phyloP scores from a whole-genome alignment of 73 alveolate species.

The Paramecium primaurelia region DNA sequence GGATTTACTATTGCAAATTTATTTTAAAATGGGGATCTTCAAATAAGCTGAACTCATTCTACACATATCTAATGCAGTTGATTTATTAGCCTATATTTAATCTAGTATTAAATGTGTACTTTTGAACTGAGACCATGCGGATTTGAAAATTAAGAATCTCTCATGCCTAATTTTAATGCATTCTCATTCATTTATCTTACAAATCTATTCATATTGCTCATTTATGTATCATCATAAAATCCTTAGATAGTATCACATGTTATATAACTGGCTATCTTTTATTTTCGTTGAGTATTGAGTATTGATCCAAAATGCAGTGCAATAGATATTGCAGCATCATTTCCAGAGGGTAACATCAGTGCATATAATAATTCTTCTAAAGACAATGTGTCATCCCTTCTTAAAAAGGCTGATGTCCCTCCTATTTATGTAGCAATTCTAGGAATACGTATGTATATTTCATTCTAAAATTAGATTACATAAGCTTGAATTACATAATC shows the following conservation, averaged over 20 bases:
- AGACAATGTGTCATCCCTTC: conserved; percentile 57
- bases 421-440: conserved; percentile 66
- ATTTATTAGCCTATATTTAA: conserved; percentile 41
- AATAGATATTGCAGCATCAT: conserved; percentile 70
- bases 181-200: conserved; percentile 62
- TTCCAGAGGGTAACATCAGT: conserved; percentile 73
- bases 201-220: conserved; percentile 37
- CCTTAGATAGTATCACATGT: conserved; percentile 7
- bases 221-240: neutral
- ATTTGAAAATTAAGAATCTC: conserved; percentile 61
- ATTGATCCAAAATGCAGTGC: conserved; percentile 64
- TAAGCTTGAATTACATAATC: conserved; percentile 33
- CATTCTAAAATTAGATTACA: conserved; percentile 52
- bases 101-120: neutral
- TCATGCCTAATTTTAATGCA: conserved; percentile 54
- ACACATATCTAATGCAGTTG: conserved; percentile 61
- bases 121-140: conserved; percentile 68
- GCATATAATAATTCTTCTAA: conserved; percentile 71
- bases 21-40: conserved; percentile 36
- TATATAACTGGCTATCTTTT: neutral
- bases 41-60: conserved; percentile 42
- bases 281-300: neutral
- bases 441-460: conserved; percentile 65
- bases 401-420: conserved; percentile 76
- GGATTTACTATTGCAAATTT: conserved; percentile 50